Percentiles rank a stretch among this genome's conserved stretches.
Conservation (phyloP, 148 eudicot species). For the Fagopyrum homotropicum region DNA sequence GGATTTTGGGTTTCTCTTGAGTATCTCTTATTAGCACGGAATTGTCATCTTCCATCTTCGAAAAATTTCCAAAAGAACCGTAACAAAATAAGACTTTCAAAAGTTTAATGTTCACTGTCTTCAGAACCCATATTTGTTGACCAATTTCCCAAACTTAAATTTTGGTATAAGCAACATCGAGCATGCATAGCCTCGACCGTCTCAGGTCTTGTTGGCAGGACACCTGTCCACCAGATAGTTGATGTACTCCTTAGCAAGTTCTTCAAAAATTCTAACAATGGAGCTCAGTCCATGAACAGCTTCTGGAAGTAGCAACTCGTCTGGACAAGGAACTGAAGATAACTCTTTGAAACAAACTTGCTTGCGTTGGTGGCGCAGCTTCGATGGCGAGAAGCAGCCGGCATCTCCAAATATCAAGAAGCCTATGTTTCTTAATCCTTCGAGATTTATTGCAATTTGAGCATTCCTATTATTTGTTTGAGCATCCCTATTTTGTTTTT, state of each 20-base stretch:
- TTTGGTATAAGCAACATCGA: conserved; percentile 88
- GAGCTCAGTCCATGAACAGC: conserved; percentile 40
- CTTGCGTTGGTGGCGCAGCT: conserved; percentile 99
- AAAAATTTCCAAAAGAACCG: conserved; percentile 40
- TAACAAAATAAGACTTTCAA: conserved; percentile 48
- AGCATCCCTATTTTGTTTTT: too few relatives aligned
- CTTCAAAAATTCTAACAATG: conserved; percentile 59
- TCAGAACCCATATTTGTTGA: conserved; percentile 75
- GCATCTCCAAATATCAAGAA: too few relatives aligned
- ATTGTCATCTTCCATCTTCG: conserved; percentile 66
- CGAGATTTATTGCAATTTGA: too few relatives aligned
- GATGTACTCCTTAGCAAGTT: conserved; percentile 82
- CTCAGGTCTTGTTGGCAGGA: conserved; percentile 73
- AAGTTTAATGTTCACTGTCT: conserved; percentile 47
- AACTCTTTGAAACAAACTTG: conserved; percentile 41
- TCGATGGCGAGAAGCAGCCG: too few relatives aligned
- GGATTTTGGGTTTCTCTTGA: conserved; percentile 93
- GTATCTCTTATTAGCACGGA: conserved; percentile 66
- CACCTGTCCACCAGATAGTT: conserved; percentile 74
- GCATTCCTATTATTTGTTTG: too few relatives aligned
- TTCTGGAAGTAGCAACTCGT: conserved; percentile 88
- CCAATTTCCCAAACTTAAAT: conserved; percentile 74
- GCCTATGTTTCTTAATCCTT: too few relatives aligned
- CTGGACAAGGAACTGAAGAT: conserved; percentile 66
- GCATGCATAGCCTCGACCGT: conserved; percentile 90